phyloP scores from a whole-genome alignment of 2,329 filamentous ascomycete species.

The Pseudogymnoascus sp. region DNA sequence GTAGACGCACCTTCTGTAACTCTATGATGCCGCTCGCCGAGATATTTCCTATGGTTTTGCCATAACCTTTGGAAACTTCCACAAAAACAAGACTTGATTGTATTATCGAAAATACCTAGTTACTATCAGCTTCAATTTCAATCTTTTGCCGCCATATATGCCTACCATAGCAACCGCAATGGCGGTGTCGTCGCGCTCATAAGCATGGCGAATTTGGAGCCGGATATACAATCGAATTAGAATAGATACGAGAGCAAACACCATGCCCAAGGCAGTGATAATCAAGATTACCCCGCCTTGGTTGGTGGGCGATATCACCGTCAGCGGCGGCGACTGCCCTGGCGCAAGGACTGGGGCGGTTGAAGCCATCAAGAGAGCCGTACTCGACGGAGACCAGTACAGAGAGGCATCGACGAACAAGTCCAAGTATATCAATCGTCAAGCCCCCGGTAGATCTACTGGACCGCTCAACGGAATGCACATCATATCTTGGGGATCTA shows the following conservation, averaged over 20 bases:
- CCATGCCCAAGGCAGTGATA: conserved; percentile 32
- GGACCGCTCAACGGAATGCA: background rate
- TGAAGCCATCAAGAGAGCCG: background rate
- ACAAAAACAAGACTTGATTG: conserved; percentile 34
- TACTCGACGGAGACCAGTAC: background rate
- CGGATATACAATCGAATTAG: conserved; percentile 35
- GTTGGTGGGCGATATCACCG: conserved; percentile 31
- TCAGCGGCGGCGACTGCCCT: conserved; percentile 28
- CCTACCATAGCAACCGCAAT: conserved; percentile 29
- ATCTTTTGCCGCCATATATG: background rate
- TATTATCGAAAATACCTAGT: conserved; percentile 29
- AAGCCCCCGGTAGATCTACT: background rate
- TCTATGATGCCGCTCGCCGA: conserved; percentile 13
- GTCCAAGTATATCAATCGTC: conserved; percentile 4
- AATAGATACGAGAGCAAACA: conserved; percentile 33
- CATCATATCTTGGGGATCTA: background rate
- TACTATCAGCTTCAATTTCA: conserved; percentile 16
- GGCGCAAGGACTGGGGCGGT: conserved; percentile 1
- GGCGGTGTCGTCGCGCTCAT: conserved; percentile 31
- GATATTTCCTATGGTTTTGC: conserved; percentile 28
- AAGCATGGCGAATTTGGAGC: conserved; percentile 23
- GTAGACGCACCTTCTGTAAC: conserved; percentile 32
- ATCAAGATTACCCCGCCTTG: conserved; percentile 36
- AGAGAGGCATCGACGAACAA: background rate
- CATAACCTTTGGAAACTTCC: conserved; percentile 34